A percentile compares a stretch with the other conserved stretches of the same genome.
Evolutionary conservation across 2,329 filamentous ascomycete species (phyloP).

Genomic region (Nectriaceae sp.): DNA sequence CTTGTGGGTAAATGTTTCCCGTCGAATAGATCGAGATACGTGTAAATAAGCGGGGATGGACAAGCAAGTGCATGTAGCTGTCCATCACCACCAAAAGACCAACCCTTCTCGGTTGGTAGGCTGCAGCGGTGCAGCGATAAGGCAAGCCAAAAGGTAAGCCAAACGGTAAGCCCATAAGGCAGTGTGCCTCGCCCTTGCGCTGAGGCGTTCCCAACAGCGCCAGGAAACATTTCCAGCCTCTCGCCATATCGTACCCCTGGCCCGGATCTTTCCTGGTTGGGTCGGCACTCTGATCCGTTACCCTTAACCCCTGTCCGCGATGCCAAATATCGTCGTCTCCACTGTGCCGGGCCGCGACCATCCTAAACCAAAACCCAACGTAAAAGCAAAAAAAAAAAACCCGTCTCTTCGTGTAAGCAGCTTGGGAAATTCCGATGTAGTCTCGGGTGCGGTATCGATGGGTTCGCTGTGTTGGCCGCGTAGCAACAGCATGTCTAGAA

Average conservation of each 20-base stretch:
- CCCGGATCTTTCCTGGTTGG: too few species aligned
- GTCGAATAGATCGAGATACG: background rate
- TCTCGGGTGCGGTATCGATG: too few species aligned
- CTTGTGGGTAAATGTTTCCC: background rate
- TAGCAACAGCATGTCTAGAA: too few species aligned
- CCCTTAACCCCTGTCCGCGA: background rate
- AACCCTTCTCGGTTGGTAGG: background rate
- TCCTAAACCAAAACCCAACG: background rate
- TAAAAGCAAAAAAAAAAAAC: background rate
- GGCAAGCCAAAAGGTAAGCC: background rate
- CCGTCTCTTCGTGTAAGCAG: background rate
- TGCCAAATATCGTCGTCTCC: background rate
- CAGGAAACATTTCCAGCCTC: background rate
- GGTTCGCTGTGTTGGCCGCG: too few species aligned
- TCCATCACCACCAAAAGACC: background rate
- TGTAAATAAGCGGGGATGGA: background rate
- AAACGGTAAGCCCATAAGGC: background rate
- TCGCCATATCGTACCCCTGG: background rate
- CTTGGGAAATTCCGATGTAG: background rate
- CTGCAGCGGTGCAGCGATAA: background rate
- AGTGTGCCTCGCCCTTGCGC: background rate
- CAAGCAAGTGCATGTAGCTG: background rate
- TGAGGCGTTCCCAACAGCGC: background rate
- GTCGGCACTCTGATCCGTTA: too few species aligned
- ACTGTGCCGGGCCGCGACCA: background rate